A percentile compares a stretch with the other conserved stretches of the same genome.
Conservation (phyloP, 2,329 filamentous ascomycete species). For the Paecilomyces formosus region DNA sequence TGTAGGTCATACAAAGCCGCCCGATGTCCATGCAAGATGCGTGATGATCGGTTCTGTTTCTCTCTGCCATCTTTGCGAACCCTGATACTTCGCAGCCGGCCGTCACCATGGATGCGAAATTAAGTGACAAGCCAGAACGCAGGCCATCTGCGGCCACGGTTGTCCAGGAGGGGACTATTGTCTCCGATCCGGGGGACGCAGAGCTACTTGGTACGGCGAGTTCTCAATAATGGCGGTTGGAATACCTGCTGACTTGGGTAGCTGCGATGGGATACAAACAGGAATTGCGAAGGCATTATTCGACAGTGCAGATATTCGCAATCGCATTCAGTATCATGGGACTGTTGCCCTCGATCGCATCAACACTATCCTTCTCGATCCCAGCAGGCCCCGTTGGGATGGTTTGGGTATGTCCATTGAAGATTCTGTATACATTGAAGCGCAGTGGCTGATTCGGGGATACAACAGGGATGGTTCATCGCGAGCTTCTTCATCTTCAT, state of each 20-base stretch:
- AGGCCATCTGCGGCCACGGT: neutral
- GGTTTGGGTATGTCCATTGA: conserved; percentile 44
- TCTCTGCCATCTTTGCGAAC: neutral
- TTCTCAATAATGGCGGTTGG: neutral
- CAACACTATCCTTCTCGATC: conserved; percentile 51
- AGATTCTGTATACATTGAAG: neutral
- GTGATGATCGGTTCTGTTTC: neutral
- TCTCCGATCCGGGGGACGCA: conserved; percentile 15
- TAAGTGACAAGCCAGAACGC: neutral
- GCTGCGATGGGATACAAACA: conserved; percentile 47
- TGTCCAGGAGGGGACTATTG: conserved; percentile 6
- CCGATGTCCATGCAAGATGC: neutral
- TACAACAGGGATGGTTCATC: conserved; percentile 46
- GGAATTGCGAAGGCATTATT: conserved; percentile 55
- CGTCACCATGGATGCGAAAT: neutral
- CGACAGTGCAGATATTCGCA: conserved; percentile 55
- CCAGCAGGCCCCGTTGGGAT: conserved; percentile 54
- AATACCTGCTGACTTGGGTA: conserved; percentile 5
- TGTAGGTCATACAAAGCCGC: neutral
- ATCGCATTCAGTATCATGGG: conserved; percentile 57
- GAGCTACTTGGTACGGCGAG: conserved; percentile 16
- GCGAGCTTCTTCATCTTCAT: conserved; percentile 52
- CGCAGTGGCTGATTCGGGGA: neutral
- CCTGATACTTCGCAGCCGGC: neutral
- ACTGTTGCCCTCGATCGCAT: conserved; percentile 53